These are phyloP conservation scores for Colletotrichum lindemuthianum DNA, from an alignment of 2,329 filamentous ascomycete genomes.

Conservation along the genomic window DNA sequence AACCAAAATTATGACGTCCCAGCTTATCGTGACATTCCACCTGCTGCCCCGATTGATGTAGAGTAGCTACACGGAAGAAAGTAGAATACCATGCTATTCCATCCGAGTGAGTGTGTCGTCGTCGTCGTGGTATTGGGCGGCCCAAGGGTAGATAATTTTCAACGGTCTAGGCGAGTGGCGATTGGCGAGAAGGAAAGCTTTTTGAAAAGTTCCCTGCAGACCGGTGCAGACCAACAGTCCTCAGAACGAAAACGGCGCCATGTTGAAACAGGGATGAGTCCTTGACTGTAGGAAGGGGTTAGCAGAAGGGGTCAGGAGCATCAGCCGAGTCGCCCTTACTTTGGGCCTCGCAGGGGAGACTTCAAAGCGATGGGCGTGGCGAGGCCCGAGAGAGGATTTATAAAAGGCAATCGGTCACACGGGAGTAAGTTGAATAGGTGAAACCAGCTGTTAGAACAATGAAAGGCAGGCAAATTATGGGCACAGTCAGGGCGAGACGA, in stretches of 20 bases:
- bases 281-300: conserved; percentile 26
- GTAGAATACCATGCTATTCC: too few species aligned
- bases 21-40: too few species aligned
- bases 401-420: too few species aligned
- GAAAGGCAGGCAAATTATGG: not conserved
- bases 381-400: too few species aligned
- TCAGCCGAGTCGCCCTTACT: conserved; percentile 3
- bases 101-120: too few species aligned
- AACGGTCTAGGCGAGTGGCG: too few species aligned
- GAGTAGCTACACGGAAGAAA: too few species aligned
- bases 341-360: too few species aligned
- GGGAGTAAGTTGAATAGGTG: too few species aligned
- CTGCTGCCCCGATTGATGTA: too few species aligned
- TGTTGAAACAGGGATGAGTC: conserved; percentile 31
- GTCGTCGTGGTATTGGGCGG: not conserved
- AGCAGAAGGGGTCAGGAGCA: conserved; percentile 21
- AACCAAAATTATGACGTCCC: too few species aligned
- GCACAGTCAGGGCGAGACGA: conserved; percentile 1
- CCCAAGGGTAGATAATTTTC: not conserved
- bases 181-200: conserved; percentile 3
- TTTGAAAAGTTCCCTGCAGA: conserved; percentile 7
- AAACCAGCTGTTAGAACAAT: not conserved
- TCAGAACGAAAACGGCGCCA: conserved; percentile 6
- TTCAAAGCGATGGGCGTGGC: too few species aligned
- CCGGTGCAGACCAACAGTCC: not conserved